Evolutionary conservation across 768 basidiomycete species (phyloP).

Genomic region (Boletus rubroflammeus): DNA sequence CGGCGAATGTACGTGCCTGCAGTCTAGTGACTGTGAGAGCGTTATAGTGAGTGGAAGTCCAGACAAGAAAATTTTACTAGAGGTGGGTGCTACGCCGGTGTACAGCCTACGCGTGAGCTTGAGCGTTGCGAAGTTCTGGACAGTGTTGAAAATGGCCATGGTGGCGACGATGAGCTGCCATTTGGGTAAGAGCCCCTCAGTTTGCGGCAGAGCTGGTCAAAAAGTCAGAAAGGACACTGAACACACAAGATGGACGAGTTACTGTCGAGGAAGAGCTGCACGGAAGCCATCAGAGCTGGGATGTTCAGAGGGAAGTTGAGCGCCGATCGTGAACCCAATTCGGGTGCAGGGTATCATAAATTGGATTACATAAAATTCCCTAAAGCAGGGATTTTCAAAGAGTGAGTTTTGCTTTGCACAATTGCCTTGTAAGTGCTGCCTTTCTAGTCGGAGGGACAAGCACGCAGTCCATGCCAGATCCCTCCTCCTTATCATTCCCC

Average conservation of each 20-base stretch:
- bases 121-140: slow-evolving; percentile 78
- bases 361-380: slow-evolving; percentile 30
- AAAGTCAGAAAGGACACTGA: neutral
- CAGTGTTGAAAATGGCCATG: slow-evolving; percentile 79
- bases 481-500: slow-evolving; percentile 24
- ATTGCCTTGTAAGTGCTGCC: slow-evolving; percentile 8
- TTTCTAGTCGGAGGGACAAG: slow-evolving; percentile 22
- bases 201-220: slow-evolving; percentile 56
- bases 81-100: slow-evolving; percentile 38
- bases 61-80: slow-evolving; percentile 30
- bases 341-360: neutral
- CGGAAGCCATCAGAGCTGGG: slow-evolving; percentile 5
- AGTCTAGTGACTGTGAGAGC: slow-evolving; percentile 67
- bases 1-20: slow-evolving; percentile 85
- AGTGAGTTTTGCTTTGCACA: slow-evolving; percentile 21
- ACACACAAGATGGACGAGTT: neutral
- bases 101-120: slow-evolving; percentile 80
- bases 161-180: slow-evolving; percentile 85
- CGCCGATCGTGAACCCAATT: slow-evolving; percentile 18
- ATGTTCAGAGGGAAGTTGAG: neutral
- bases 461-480: slow-evolving; percentile 31
- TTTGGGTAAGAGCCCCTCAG: slow-evolving; percentile 70
- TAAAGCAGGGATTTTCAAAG: slow-evolving; percentile 12
- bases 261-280: slow-evolving; percentile 26
- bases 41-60: neutral